Conservation (phyloP, 805 yeast genomes). For the Wickerhamiella hasegawae region DNA sequence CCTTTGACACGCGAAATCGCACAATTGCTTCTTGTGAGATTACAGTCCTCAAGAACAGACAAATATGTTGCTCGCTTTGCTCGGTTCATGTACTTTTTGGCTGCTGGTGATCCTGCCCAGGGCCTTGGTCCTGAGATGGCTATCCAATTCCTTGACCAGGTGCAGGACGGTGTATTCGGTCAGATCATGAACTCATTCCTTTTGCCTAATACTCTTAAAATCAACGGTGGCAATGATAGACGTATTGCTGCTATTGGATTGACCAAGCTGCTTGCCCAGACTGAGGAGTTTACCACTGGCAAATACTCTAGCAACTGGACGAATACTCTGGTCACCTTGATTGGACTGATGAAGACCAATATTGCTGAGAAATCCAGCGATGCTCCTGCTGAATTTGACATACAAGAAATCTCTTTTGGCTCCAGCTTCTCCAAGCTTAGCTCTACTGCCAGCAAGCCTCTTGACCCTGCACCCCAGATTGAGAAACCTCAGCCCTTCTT, state of each 20-base stretch:
- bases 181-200: constrained; percentile 19
- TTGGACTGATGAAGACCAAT: constrained; percentile 29
- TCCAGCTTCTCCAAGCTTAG: constrained; percentile 64
- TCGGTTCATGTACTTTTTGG: constrained; percentile 39
- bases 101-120: constrained; percentile 26
- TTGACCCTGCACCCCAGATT: constrained; percentile 56
- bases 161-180: constrained; percentile 24
- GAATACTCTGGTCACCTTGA: constrained; percentile 29
- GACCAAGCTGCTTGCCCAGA: constrained; percentile 27
- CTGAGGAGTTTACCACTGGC: constrained; percentile 24
- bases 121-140: constrained; percentile 39
- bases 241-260: constrained; percentile 35
- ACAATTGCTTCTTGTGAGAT: constrained; percentile 56
- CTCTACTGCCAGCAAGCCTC: constrained; percentile 40
- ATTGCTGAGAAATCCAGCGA: constrained; percentile 22
- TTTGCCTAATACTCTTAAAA: constrained; percentile 21
- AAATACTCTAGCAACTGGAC: constrained; percentile 28
- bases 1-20: constrained; percentile 58
- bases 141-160: constrained; percentile 28
- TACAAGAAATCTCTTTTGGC: constrained; percentile 74
- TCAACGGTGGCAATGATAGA: constrained; percentile 28
- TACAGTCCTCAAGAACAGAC: constrained; percentile 70
- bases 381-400: constrained; percentile 30
- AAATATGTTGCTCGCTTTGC: constrained; percentile 59
- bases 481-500: constrained; percentile 16